phyloP scores from a whole-genome alignment of 2,329 filamentous ascomycete genomes.

The Neofusicoccum kwambonambiense region DNA sequence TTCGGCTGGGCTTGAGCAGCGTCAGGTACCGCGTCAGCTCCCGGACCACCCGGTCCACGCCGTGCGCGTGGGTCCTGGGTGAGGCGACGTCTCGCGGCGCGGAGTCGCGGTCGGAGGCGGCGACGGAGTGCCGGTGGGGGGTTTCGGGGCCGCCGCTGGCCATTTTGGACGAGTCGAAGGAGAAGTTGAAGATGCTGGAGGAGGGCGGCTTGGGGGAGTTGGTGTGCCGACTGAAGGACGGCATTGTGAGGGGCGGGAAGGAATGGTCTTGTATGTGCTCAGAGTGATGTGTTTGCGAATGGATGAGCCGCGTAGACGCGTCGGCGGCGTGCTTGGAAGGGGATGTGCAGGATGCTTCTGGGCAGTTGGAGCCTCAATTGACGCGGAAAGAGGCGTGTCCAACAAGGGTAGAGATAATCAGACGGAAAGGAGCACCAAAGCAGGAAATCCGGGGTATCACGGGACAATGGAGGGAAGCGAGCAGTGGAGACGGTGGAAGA shows the following conservation, averaged over 20 bases:
- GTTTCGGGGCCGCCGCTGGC: neutral
- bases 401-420: neutral
- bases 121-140: neutral
- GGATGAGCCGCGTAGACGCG: neutral
- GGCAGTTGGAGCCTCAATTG: neutral
- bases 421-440: neutral
- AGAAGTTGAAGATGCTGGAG: neutral
- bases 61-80: neutral
- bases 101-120: neutral
- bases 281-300: neutral
- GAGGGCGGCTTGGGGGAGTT: neutral
- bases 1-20: neutral
- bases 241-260: neutral
- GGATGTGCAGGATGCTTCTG: neutral
- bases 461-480: neutral
- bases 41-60: slow-evolving; percentile 1
- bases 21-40: slow-evolving; percentile 5
- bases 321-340: neutral
- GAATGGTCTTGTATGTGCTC: neutral
- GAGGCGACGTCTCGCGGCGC: neutral
- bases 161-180: neutral
- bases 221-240: neutral
- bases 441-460: neutral
- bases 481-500: neutral
- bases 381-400: too few species aligned